Conservation (phyloP, 1,139 yeast genomes). For the Hemisphaericaspora subhashii region DNA sequence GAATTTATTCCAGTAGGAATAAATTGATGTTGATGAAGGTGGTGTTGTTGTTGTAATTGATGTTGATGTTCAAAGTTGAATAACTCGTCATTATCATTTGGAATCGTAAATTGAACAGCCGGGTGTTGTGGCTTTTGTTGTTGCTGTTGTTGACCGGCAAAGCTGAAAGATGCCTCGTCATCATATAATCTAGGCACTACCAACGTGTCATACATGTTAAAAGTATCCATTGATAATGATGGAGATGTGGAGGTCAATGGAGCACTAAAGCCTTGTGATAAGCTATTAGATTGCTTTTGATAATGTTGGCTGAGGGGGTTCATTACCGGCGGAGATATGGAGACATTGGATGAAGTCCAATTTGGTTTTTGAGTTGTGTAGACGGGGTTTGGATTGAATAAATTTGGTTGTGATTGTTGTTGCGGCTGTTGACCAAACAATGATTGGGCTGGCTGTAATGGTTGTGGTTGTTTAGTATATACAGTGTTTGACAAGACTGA, state of each 20-base stretch:
- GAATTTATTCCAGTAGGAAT: conserved; percentile 1
- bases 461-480: conserved; percentile 5
- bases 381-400: conserved; percentile 1
- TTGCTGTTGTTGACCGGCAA: neutral
- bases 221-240: neutral
- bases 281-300: neutral
- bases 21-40: conserved; percentile 9
- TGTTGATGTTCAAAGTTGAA: conserved; percentile 25
- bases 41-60: conserved; percentile 13
- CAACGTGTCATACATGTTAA: conserved; percentile 1
- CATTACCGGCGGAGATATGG: conserved; percentile 8
- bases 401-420: conserved; percentile 4
- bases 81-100: conserved; percentile 19
- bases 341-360: conserved; percentile 4
- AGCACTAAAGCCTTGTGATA: conserved; percentile 8
- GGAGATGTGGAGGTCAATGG: conserved; percentile 6
- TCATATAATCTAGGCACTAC: conserved; percentile 3
- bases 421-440: conserved; percentile 3
- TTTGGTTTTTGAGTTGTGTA: conserved; percentile 6
- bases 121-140: conserved; percentile 1
- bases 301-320: neutral
- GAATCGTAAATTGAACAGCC: conserved; percentile 1
- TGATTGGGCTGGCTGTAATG: conserved; percentile 2
- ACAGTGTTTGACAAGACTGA: conserved; percentile 11
- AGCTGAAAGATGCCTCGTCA: conserved; percentile 1